Evolutionary conservation across 306 rosid species (phyloP).

Genomic region (Fagus crenata): DNA sequence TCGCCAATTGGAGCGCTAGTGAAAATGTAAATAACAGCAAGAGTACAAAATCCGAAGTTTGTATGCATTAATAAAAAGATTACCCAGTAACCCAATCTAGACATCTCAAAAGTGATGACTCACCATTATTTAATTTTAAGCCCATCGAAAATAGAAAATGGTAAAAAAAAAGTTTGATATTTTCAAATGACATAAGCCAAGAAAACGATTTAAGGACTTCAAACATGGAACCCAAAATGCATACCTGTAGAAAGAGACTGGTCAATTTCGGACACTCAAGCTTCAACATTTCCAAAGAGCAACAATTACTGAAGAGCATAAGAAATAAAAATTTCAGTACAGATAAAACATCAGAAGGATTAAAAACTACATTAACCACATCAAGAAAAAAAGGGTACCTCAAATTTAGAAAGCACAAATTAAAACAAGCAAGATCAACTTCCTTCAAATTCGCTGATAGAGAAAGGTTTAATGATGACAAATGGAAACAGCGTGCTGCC

Average conservation of each 20-base stretch:
- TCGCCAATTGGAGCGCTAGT: background rate
- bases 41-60: background rate
- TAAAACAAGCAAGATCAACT: conserved; percentile 84
- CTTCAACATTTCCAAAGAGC: conserved; percentile 77
- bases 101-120: background rate
- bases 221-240: conserved; percentile 14
- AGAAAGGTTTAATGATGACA: conserved; percentile 76
- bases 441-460: conserved; percentile 80
- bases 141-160: background rate
- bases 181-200: background rate
- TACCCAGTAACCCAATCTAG: background rate
- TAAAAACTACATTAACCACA: conserved; percentile 15
- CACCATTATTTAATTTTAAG: background rate
- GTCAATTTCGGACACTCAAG: conserved; percentile 83
- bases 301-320: conserved; percentile 65
- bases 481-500: conserved; percentile 66
- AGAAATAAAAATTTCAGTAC: conserved; percentile 22
- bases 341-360: conserved; percentile 4
- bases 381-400: conserved; percentile 48
- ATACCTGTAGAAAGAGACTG: conserved; percentile 91
- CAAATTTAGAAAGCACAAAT: conserved; percentile 83
- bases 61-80: background rate
- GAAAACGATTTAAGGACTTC: background rate
- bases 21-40: background rate
- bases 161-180: background rate